A percentile compares a stretch with the other conserved stretches of the same genome.
phyloP scores from a whole-genome alignment of 2,329 filamentous ascomycete species.

The Harringtonia lauricola region DNA sequence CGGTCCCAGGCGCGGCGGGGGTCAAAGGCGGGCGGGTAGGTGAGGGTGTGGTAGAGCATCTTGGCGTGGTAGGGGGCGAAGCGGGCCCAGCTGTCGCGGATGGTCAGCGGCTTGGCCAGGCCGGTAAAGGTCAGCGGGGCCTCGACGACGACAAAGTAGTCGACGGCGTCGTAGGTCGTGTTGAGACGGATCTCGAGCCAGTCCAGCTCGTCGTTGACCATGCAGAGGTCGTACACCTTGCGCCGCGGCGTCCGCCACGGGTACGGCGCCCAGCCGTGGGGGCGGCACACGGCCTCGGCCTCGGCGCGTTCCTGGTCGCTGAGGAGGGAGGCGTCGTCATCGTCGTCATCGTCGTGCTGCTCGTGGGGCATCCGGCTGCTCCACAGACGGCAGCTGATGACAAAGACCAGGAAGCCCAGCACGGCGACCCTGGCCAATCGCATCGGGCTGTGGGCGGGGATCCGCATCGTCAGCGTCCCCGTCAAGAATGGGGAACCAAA shows the following conservation, averaged over 20 bases:
- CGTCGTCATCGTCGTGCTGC: not conserved
- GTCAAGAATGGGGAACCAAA: too few species aligned
- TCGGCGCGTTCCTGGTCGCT: not conserved
- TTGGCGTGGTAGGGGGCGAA: slow-evolving; percentile 45
- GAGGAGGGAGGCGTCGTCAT: not conserved
- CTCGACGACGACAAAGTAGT: slow-evolving; percentile 57
- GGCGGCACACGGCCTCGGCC: slow-evolving; percentile 19
- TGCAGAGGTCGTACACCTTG: slow-evolving; percentile 50
- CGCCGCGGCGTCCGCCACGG: slow-evolving; percentile 17
- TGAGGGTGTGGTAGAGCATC: slow-evolving; percentile 47
- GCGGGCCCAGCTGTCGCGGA: slow-evolving; percentile 38
- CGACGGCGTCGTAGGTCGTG: slow-evolving; percentile 44
- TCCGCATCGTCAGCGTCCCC: not conserved
- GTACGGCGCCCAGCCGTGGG: slow-evolving; percentile 27
- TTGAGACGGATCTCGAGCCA: slow-evolving; percentile 54
- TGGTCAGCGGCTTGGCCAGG: slow-evolving; percentile 39
- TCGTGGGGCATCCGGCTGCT: not conserved
- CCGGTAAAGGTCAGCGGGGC: slow-evolving; percentile 46
- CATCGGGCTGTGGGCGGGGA: not conserved
- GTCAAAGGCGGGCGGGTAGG: slow-evolving; percentile 30
- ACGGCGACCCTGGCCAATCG: not conserved
- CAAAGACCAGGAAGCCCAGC: not conserved
- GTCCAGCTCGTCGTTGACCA: slow-evolving; percentile 53
- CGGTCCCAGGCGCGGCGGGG: slow-evolving; percentile 33
- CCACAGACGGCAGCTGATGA: not conserved